A percentile compares a stretch with the other conserved stretches of the same genome.
Evolutionary conservation across 345 rosid genomes (phyloP).

Genomic region (Dimocarpus longan): DNA sequence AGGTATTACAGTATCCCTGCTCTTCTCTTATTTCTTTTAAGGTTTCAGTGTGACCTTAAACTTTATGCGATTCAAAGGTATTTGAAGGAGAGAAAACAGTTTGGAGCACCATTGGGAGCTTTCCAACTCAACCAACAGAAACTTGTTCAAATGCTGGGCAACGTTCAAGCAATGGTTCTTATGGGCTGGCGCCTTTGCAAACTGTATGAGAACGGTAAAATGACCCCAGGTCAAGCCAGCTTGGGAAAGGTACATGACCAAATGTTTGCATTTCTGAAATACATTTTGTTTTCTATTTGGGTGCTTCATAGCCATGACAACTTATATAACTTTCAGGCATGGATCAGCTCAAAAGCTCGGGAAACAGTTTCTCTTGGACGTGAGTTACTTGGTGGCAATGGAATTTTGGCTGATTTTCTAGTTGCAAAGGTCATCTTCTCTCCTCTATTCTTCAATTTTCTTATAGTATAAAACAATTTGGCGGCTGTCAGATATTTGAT

Average conservation of each 20-base stretch:
- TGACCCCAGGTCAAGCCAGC: slow-evolving; percentile 98
- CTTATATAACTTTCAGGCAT: slow-evolving; percentile 48
- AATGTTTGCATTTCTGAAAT: background rate
- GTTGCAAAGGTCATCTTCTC: slow-evolving; percentile 78
- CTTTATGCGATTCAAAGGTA: slow-evolving; percentile 53
- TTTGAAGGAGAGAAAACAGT: slow-evolving; percentile 90
- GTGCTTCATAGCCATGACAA: background rate
- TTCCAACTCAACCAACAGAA: slow-evolving; percentile 92
- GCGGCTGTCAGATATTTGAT: background rate
- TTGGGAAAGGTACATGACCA: slow-evolving; percentile 83
- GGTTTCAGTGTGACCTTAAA: background rate
- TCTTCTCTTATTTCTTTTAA: slow-evolving; percentile 1
- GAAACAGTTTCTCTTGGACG: slow-evolving; percentile 85
- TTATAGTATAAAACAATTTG: background rate
- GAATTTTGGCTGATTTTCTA: slow-evolving; percentile 79
- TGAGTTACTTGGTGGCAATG: slow-evolving; percentile 95
- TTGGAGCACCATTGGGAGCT: slow-evolving; percentile 96
- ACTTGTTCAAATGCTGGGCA: slow-evolving; percentile 84
- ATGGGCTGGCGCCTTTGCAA: slow-evolving; percentile 99
- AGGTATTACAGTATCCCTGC: slow-evolving; percentile 45
- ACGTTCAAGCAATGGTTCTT: slow-evolving; percentile 88
- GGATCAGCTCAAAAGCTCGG: slow-evolving; percentile 79
- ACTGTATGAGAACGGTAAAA: slow-evolving; percentile 73
- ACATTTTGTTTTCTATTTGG: background rate
- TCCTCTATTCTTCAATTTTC: background rate